Conservation (phyloP, 2,329 filamentous ascomycete genomes). For the Penicillium janthinellum region DNA sequence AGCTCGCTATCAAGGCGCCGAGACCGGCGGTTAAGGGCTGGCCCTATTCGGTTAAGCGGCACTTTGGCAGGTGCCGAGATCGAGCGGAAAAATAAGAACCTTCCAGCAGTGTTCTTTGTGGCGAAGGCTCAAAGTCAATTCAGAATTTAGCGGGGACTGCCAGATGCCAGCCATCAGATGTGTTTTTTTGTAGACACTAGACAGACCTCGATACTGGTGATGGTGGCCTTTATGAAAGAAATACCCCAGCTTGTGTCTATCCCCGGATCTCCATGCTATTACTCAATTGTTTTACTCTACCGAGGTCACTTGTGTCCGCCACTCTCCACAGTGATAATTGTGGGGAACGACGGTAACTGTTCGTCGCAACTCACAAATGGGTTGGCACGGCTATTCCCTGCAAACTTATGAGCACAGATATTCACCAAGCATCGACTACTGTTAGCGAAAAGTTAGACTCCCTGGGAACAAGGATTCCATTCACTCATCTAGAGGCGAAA, state of each 20-base stretch:
- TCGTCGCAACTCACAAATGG: background rate
- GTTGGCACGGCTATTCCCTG: background rate
- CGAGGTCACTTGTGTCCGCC: conserved; percentile 1
- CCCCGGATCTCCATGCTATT: conserved; percentile 1
- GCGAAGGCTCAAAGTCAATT: background rate
- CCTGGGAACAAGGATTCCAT: background rate
- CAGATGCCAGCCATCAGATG: background rate
- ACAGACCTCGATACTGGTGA: background rate
- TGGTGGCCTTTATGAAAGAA: background rate
- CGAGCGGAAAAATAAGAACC: background rate
- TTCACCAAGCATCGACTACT: background rate
- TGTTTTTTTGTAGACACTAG: no score
- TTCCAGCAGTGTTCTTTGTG: background rate
- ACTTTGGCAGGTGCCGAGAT: background rate
- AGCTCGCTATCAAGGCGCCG: background rate
- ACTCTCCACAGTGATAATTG: background rate
- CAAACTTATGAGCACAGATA: background rate
- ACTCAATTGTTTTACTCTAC: background rate
- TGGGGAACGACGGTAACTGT: background rate
- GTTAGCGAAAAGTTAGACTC: background rate
- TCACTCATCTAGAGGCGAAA: background rate
- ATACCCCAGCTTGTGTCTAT: background rate
- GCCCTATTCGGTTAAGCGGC: background rate
- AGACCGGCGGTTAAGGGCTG: background rate
- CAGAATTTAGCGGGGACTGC: background rate